Evolutionary conservation across 371 early-diverging fungal genomes (phyloP).

Genomic region (Mucor piriformis): DNA sequence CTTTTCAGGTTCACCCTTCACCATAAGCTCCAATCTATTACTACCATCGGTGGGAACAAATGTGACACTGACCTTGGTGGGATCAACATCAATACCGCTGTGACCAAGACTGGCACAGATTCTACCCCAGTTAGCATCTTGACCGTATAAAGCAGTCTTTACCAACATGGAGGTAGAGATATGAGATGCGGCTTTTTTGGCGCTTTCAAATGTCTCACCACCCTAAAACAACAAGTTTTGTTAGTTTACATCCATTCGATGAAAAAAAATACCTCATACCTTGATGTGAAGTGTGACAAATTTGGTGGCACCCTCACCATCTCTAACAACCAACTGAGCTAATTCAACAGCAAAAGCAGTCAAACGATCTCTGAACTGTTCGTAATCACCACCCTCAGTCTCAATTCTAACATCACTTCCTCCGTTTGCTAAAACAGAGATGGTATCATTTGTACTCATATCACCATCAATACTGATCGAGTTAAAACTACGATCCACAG

Average conservation of each 20-base stretch:
- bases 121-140: conserved; percentile 98
- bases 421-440: conserved; percentile 88
- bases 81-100: conserved; percentile 62
- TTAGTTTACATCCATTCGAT: too few species aligned
- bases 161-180: conserved; percentile 92
- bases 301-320: conserved; percentile 97
- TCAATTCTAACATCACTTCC: conserved; percentile 58
- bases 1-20: conserved; percentile 82
- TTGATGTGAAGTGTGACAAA: conserved; percentile 90
- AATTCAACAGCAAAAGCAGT: conserved; percentile 82
- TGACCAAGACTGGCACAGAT: conserved; percentile 62
- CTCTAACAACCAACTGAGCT: conserved; percentile 87
- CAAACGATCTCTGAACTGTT: conserved; percentile 71
- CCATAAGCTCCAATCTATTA: conserved; percentile 69
- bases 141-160: conserved; percentile 94
- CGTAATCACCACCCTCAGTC: conserved; percentile 59
- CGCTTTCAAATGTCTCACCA: conserved; percentile 72
- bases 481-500: conserved; percentile 92
- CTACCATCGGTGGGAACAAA: conserved; percentile 72
- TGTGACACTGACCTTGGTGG: conserved; percentile 75
- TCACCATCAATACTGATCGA: conserved; percentile 95
- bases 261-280: conserved; percentile 37
- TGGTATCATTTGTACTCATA: conserved; percentile 95
- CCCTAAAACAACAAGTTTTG: too few species aligned
- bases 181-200: conserved; percentile 83